A percentile compares a stretch with the other conserved stretches of the same genome.
Evolutionary conservation across 176 grass and related monocot species (phyloP).

Genomic region (Carex scoparia): DNA sequence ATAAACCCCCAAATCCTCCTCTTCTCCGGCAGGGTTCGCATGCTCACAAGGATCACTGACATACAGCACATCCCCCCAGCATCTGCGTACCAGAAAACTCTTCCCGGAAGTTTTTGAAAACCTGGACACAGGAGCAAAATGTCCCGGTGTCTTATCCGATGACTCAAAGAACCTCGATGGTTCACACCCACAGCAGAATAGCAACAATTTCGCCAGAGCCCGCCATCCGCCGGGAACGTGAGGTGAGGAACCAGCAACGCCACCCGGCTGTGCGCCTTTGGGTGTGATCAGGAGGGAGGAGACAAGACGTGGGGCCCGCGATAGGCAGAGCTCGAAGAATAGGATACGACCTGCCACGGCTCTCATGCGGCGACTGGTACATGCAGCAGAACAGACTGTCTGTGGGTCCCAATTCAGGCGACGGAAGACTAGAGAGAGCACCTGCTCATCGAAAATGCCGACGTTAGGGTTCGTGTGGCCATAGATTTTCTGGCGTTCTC

Average conservation of each 20-base stretch:
- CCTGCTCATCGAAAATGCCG: constrained; percentile 54
- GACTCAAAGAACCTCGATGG: constrained; percentile 12
- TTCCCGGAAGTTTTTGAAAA: constrained; percentile 84
- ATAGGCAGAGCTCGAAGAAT: constrained; percentile 79
- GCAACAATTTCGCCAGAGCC: constrained; percentile 63
- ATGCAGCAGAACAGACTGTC: constrained; percentile 31
- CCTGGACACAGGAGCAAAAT: constrained; percentile 38
- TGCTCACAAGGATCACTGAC: constrained; percentile 91
- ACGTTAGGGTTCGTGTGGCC: constrained; percentile 22
- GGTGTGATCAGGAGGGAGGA: constrained; percentile 19
- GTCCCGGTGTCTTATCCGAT: constrained; percentile 16
- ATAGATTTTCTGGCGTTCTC: background rate
- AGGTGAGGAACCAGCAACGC: background rate
- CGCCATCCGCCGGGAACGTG: constrained; percentile 61
- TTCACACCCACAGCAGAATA: constrained; percentile 63
- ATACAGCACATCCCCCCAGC: constrained; percentile 57
- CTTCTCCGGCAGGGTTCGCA: background rate
- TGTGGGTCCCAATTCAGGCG: constrained; percentile 46
- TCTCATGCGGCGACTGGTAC: constrained; percentile 56
- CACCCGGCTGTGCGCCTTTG: accelerated
- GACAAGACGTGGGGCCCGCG: constrained; percentile 32
- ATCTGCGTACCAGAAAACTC: constrained; percentile 64
- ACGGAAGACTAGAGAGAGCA: constrained; percentile 48
- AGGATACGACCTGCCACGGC: constrained; percentile 73
- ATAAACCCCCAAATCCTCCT: constrained; percentile 35